Conservation (phyloP, 2,329 filamentous ascomycete species). For the Diaporthe humulicola region DNA sequence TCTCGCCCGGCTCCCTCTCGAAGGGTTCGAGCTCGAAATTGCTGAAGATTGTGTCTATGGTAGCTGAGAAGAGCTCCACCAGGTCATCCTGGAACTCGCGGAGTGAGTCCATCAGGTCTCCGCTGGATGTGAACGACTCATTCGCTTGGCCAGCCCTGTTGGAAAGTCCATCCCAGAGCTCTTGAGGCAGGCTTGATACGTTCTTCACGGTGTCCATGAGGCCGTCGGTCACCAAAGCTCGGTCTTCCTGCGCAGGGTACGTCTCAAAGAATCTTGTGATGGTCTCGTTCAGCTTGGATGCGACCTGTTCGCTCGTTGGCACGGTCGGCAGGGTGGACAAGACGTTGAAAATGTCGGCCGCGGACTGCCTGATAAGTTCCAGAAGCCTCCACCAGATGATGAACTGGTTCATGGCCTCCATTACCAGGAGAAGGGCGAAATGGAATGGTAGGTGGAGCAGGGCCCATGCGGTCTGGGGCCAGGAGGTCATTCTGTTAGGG, state of each 20-base stretch:
- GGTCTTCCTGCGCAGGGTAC: slow-evolving; percentile 16
- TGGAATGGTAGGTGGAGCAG: slow-evolving; percentile 74
- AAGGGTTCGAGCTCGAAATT: slow-evolving; percentile 24
- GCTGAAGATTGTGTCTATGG: slow-evolving; percentile 22
- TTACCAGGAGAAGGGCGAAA: slow-evolving; percentile 72
- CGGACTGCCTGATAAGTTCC: slow-evolving; percentile 44
- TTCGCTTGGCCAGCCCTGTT: not conserved
- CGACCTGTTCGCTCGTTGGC: not conserved
- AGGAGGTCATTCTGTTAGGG: slow-evolving; percentile 68
- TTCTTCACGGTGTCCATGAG: not conserved
- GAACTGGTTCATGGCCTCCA: slow-evolving; percentile 73
- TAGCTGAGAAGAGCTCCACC: slow-evolving; percentile 16
- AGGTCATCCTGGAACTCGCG: not conserved
- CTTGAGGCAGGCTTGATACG: slow-evolving; percentile 7
- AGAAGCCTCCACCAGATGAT: slow-evolving; percentile 59
- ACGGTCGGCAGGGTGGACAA: not conserved
- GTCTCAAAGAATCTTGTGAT: not conserved
- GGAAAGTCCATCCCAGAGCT: slow-evolving; percentile 4
- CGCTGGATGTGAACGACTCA: not conserved
- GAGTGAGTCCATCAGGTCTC: not conserved
- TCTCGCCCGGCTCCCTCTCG: not conserved
- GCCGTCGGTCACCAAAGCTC: not conserved
- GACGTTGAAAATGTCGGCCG: slow-evolving; percentile 12
- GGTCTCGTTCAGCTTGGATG: slow-evolving; percentile 28
- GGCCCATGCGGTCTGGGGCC: slow-evolving; percentile 72